A percentile compares a stretch with the other conserved stretches of the same genome.
These are phyloP conservation scores for Fusarium algeriense DNA, from an alignment of 2,329 filamentous ascomycete species.

Conservation along the genomic window DNA sequence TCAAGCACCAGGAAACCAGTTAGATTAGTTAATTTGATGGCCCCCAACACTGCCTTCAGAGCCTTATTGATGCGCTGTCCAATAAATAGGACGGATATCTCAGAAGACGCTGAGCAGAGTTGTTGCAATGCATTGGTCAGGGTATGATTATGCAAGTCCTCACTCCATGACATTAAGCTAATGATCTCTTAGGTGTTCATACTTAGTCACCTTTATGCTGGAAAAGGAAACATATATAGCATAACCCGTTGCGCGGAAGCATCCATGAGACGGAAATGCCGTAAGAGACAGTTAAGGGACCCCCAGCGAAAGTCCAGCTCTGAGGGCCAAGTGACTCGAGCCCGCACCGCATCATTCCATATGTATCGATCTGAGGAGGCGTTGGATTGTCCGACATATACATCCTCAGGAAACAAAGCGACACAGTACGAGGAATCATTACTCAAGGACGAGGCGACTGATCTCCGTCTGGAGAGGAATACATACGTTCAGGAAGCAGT, in stretches of 20 bases:
- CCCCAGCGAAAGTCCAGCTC: conserved; percentile 4
- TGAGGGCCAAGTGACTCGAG: conserved; percentile 20
- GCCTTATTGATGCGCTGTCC: conserved; percentile 2
- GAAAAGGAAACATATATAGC: background rate
- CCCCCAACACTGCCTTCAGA: background rate
- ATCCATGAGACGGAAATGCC: background rate
- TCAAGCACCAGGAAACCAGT: background rate
- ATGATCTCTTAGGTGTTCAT: conserved; percentile 1
- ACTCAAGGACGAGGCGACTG: background rate
- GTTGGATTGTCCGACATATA: background rate
- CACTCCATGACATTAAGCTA: background rate
- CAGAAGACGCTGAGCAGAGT: background rate
- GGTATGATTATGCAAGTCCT: conserved; percentile 6
- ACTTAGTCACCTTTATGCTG: background rate
- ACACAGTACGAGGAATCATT: background rate
- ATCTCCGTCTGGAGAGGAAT: background rate
- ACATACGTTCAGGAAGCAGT: conserved; percentile 21
- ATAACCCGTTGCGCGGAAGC: background rate
- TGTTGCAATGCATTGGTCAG: conserved; percentile 16
- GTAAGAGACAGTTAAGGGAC: conserved; percentile 13
- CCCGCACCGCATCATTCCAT: background rate
- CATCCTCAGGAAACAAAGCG: background rate
- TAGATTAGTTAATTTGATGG: conserved; percentile 1
- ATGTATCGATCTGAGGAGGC: background rate
- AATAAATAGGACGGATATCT: background rate